Base-by-base conservation (phyloP, 306 rosid genomes). In the Fagus crenata region DNA sequence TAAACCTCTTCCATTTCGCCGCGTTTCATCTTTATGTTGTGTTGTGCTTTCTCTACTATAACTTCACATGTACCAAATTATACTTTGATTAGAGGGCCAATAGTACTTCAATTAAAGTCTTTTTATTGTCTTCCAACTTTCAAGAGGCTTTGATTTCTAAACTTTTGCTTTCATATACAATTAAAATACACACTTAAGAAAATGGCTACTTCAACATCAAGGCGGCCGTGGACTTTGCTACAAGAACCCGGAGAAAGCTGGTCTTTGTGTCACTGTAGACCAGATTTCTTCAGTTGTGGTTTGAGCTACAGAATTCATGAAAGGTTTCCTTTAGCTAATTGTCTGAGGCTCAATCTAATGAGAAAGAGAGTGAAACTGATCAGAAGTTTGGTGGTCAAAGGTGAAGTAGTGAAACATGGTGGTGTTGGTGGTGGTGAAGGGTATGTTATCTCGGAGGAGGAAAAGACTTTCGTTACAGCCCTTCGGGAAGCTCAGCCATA, bases 401-500 rank as follows among this genome's bases (percentile, higher is more conserved):
- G 31, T 33, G 7, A 60, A 11, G 73, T 37, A 35, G 61, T 32
- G 42, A 37, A 53, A 31, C 70, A 5, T 4, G 35, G 33, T 14
- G 53, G 18, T 5, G 39, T 43, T 7, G 22, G 32, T 11, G 59
- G 46, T 0, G 64, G 41, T 32, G 81, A 46, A 7, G 81, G 40
- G 1, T 49, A 59, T 55, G 83, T 58, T 0, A 56, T 51, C n/a
- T 56, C 78, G 7, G 86, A 89, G 74, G 89, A 86, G 61, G 98
- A 90, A 32, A 43, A 17, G 68, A 56, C 65, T 46, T 87, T 87
- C 3, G 94, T 91, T 15, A 84, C 84, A 69, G 88, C 79, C 33
- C 82, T 93, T 1, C 53, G 86, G 28, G 93, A 93, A 79, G 89
- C 91, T n/a, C 93, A 88, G 75, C 93, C 96, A 3, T 93, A 89